These are phyloP conservation scores for Starmera amethionina DNA, from an alignment of 805 yeast species.

Conservation along the genomic window DNA sequence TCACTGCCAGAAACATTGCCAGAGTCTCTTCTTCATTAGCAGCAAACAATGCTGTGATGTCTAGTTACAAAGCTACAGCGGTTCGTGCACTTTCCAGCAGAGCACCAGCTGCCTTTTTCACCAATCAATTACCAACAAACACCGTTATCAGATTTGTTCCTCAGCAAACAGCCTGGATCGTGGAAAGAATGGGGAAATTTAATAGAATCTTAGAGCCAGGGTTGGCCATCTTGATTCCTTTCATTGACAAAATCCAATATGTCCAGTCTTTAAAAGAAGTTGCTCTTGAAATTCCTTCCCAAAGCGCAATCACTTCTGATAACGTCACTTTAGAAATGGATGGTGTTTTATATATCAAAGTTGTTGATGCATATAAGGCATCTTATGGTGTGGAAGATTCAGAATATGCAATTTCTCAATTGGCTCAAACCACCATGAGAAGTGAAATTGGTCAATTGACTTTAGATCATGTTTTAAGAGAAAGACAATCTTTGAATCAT, in stretches of 20 bases:
- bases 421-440: conserved; percentile 88
- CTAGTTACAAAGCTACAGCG: not conserved
- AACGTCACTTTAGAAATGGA: conserved; percentile 80
- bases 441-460: conserved; percentile 80
- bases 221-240: conserved; percentile 60
- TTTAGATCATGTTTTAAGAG: conserved; percentile 68
- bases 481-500: conserved; percentile 60
- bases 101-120: conserved; percentile 33
- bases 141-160: conserved; percentile 74
- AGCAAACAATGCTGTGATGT: not conserved
- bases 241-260: conserved; percentile 67
- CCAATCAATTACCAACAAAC: conserved; percentile 56
- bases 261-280: conserved; percentile 77
- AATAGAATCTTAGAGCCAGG: conserved; percentile 66
- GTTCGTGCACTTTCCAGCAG: not conserved
- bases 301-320: conserved; percentile 78
- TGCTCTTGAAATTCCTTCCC: conserved; percentile 80
- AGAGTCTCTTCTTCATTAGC: not conserved
- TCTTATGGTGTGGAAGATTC: conserved; percentile 85
- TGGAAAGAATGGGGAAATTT: conserved; percentile 85
- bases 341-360: conserved; percentile 72
- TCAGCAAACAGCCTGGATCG: conserved; percentile 86
- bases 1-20: not conserved
- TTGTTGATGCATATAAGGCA: conserved; percentile 76
- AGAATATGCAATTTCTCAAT: conserved; percentile 73